Percentiles rank a stretch among this genome's conserved stretches.
phyloP scores from a whole-genome alignment of 768 basidiomycete species.

The Udeniomyces megalosporus region DNA sequence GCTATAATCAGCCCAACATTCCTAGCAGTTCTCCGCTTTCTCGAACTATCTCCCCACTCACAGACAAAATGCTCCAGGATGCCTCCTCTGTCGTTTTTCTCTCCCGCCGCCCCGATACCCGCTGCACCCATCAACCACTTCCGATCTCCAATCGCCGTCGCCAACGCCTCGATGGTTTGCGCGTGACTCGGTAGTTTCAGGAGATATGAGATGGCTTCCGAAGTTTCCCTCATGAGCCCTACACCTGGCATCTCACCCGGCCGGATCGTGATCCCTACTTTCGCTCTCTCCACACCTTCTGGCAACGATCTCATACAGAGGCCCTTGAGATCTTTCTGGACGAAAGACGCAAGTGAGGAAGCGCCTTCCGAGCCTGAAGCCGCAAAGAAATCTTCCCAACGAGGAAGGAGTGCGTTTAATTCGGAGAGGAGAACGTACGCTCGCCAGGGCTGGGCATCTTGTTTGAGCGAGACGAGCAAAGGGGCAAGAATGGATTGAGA shows the following conservation, averaged over 20 bases:
- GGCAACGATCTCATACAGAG: conserved; percentile 3
- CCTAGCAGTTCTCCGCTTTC: too few species aligned
- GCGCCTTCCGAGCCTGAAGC: neutral
- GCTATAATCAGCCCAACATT: too few species aligned
- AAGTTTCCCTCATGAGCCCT: neutral
- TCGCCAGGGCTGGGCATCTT: conserved; percentile 4
- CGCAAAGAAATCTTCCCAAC: conserved; percentile 6
- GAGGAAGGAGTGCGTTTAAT: neutral
- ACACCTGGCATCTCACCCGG: neutral
- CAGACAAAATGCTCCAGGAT: conserved; percentile 13
- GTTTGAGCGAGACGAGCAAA: neutral
- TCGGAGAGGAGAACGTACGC: neutral
- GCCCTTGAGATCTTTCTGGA: neutral
- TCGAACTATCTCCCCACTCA: too few species aligned
- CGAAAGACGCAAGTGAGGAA: neutral
- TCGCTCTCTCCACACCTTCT: conserved; percentile 10
- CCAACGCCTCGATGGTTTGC: neutral
- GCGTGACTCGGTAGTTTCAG: neutral
- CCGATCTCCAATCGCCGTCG: conserved; percentile 6
- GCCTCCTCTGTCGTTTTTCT: neutral
- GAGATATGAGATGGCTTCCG: conserved; percentile 9
- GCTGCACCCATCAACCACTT: conserved; percentile 16
- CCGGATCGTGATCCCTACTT: neutral
- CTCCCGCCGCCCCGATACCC: neutral
- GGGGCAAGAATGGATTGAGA: neutral